phyloP scores from a whole-genome alignment of 1,284 basidiomycete genomes.

The Athelia psychrophila region DNA sequence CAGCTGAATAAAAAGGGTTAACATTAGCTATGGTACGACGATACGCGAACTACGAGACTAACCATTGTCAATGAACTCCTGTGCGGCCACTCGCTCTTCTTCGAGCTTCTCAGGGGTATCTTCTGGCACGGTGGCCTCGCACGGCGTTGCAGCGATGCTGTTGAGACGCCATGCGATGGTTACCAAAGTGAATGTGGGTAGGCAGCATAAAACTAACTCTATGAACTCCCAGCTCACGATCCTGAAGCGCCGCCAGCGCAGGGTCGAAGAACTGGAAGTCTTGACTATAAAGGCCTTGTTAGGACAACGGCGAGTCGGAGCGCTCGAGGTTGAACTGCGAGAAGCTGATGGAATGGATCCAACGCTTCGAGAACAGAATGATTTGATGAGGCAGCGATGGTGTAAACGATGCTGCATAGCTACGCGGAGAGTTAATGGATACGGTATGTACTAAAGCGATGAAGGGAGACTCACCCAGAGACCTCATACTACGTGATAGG shows the following conservation, averaged over 20 bases:
- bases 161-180: constrained; percentile 51
- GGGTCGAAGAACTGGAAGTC: constrained; percentile 98
- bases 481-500: too few relatives aligned
- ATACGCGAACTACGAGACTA: constrained; percentile 7
- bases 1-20: constrained; percentile 51
- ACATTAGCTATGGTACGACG: not conserved
- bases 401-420: too few relatives aligned
- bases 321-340: too few relatives aligned
- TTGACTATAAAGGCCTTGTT: constrained; percentile 49
- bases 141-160: constrained; percentile 69
- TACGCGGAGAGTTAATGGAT: too few relatives aligned
- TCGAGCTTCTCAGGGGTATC: constrained; percentile 87
- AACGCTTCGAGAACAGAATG: too few relatives aligned
- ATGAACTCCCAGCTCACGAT: constrained; percentile 82
- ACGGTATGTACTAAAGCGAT: too few relatives aligned
- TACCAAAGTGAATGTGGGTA: not conserved
- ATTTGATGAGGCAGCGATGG: too few relatives aligned
- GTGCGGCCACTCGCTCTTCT: constrained; percentile 76
- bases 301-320: too few relatives aligned
- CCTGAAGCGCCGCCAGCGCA: constrained; percentile 81
- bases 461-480: too few relatives aligned
- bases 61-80: constrained; percentile 87
- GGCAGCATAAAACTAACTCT: constrained; percentile 49
- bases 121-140: constrained; percentile 68
- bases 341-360: too few relatives aligned